Base-by-base conservation (phyloP, 495 filamentous ascomycete genomes). In the Chaetomium fimeti region DNA sequence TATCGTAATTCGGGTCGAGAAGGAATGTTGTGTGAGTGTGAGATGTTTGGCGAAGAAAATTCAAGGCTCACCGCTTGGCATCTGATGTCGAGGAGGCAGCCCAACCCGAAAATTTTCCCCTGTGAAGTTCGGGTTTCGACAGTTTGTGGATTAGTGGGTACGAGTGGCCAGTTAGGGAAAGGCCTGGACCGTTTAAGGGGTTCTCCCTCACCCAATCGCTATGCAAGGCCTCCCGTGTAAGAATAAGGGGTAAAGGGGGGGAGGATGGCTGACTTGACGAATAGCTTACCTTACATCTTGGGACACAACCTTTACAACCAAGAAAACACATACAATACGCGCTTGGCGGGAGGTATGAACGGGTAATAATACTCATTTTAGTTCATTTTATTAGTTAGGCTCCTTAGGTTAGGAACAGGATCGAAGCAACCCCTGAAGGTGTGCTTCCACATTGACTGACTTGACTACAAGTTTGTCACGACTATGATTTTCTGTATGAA, bases 121-220 rank as follows among this genome's bases (percentile, higher is more conserved):
- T 15, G 22, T 36, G 16, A n/a, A 36, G 52, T 32, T 55, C n/a
- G 45, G 52, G 52, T 32, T 55, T 55, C 16, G 54, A 8, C 54
- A 40, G 32, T 49, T 57, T 57, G 54, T 57, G 54, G 54, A 40
- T 57, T 57, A 57, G 54, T 57, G 54, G 54, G 54, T 20, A 57
- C 52, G 12, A 16, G 32, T 18, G 20, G 40, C 27, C 15, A 42
- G 25, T 57, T 20, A 28, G 27, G 52, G 15, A 53, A 29, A 27
- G 25, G 49, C 24, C 49, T 18, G 25, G 49, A 4, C 49, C 16
- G 12, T 53, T 49, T 53, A 24, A 53, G 52, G 52, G 27, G 52
- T 16, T 57, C 8, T 43, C 13, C 40, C 40, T 16, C 13, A 11
- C 40, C 40, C 40, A 43, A 43, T 43, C 40, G 40, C 40, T 15